Conservation (phyloP, 192 early-diverging fungal species). For the Chytriomyces sp. region DNA sequence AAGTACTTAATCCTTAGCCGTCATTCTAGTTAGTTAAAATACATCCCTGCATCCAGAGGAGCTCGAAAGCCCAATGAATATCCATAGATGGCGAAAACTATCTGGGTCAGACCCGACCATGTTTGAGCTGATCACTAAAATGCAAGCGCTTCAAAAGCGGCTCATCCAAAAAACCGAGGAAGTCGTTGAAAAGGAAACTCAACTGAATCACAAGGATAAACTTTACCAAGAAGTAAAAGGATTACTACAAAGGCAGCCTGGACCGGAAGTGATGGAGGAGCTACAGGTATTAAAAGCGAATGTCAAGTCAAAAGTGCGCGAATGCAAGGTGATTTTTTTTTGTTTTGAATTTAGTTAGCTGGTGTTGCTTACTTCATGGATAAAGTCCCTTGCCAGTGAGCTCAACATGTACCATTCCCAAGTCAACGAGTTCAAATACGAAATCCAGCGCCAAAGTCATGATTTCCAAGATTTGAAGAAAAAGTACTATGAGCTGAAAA, state of each 20-base stretch:
- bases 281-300: slow-evolving; percentile 53
- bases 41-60: slow-evolving; percentile 50
- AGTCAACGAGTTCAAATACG: slow-evolving; percentile 67
- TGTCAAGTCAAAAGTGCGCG: slow-evolving; percentile 56
- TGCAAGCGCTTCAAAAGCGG: slow-evolving; percentile 65
- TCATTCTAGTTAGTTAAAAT: too few species aligned
- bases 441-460: slow-evolving; percentile 57
- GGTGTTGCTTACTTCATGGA: neutral
- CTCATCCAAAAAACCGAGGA: slow-evolving; percentile 66
- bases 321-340: slow-evolving; percentile 54
- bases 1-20: neutral
- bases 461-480: slow-evolving; percentile 64
- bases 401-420: slow-evolving; percentile 73
- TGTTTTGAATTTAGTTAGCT: neutral
- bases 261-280: slow-evolving; percentile 62
- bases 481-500: slow-evolving; percentile 56
- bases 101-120: slow-evolving; percentile 65
- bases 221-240: slow-evolving; percentile 63
- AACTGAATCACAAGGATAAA: slow-evolving; percentile 62
- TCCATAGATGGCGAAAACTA: slow-evolving; percentile 66
- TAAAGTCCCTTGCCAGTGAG: slow-evolving; percentile 63
- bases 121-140: slow-evolving; percentile 64
- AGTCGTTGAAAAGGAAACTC: slow-evolving; percentile 66
- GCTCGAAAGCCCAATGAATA: slow-evolving; percentile 67
- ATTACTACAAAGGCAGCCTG: slow-evolving; percentile 59